Evolutionary conservation across 75 land plant species (phyloP).

Genomic region (Selaginella tamariscina): DNA sequence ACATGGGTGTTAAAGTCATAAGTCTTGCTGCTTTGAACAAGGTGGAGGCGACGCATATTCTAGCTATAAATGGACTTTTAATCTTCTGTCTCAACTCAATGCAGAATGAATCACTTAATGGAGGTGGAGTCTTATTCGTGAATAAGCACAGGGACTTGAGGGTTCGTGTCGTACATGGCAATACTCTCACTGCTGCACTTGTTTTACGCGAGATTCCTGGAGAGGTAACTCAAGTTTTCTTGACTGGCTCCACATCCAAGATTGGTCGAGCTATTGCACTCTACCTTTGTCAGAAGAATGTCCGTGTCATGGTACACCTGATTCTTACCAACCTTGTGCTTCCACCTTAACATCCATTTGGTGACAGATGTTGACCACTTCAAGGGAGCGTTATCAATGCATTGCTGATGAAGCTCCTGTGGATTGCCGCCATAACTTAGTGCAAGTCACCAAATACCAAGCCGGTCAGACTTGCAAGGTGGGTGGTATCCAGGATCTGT

Average conservation of each 20-base stretch:
- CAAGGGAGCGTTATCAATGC: constrained; percentile 14
- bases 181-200: constrained; percentile 34
- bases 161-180: constrained; percentile 32
- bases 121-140: constrained; percentile 33
- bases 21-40: constrained; percentile 96
- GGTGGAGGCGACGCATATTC: constrained; percentile 23
- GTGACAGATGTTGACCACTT: constrained; percentile 24
- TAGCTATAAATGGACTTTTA: background rate
- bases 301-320: constrained; percentile 27
- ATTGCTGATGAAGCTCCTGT: constrained; percentile 18
- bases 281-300: constrained; percentile 27
- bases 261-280: constrained; percentile 37
- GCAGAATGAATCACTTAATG: constrained; percentile 39
- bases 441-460: constrained; percentile 23
- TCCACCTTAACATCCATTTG: background rate
- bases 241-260: constrained; percentile 35
- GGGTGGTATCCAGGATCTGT: background rate
- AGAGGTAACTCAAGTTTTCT: constrained; percentile 21
- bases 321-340: background rate
- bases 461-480: constrained; percentile 22
- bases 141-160: constrained; percentile 23
- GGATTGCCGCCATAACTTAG: constrained; percentile 10
- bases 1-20: constrained; percentile 70
- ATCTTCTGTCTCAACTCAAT: background rate
- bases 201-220: constrained; percentile 24